Base-by-base conservation (phyloP, 495 filamentous ascomycete genomes). In the Penicillium malachiteum region DNA sequence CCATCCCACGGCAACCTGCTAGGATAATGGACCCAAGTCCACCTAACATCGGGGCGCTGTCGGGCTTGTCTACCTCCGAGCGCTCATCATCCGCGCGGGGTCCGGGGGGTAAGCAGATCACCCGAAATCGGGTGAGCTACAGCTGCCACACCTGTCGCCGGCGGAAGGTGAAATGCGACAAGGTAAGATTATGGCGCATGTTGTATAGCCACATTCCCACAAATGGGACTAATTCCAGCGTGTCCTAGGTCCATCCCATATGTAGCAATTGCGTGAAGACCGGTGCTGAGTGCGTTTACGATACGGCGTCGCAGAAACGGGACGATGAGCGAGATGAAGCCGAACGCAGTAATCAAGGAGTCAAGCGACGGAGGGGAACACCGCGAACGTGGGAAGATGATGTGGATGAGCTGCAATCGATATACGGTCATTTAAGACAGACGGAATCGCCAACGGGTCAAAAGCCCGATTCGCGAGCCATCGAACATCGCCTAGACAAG, bases 131-230 rank as follows among this genome's bases (percentile, higher is more conserved):
- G 52, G 67, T 74, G 31, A 78, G 75, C 55, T 78, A 78, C 56
- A 78, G 75, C 56, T 79, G 77, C 57, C 75, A 79, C 60, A 73
- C 68, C 0, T 79, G 77, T 66, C 74, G 77, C 46, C 63, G 73
- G 45, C 66, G 77, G 32, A 79, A 79, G 51, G 75, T 79, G 30
- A 77, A 76, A 64, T 77, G 74, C 45, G 69, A 77, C 60, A 78
- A 76, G 65, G 72, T 74, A 67, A 39, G 10, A 34, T 8, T 2
- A 12, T 4, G 3, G 10, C 1, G 8, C 3, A 26, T 26, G 21
- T 0, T 16, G 18, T 44, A 33, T 31, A 37, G 21, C 5, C 0
- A 38, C 2, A 26, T 9, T 33, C 26, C 12, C 30, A 40, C 12
- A 42, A 17, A n/a, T 48, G 26, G 5, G 9, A 34, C 40, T 11